Evolutionary conservation across 805 yeast genomes (phyloP), one percentile per base, ranked within the genome.

Genomic region (Candida orba): DNA sequence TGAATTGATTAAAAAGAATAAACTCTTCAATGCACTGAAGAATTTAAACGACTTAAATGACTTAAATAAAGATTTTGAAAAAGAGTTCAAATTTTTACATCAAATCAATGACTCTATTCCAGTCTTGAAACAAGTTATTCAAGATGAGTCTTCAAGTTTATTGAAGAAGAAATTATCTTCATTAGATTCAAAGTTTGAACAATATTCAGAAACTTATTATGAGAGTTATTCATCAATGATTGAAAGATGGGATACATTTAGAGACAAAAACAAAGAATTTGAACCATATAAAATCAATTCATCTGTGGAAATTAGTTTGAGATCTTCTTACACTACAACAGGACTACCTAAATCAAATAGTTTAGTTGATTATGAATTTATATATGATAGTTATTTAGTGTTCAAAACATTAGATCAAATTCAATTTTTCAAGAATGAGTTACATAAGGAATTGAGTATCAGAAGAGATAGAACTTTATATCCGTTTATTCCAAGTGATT

Each of bases 11-110:
- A 76, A 79, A 42, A 79, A 78, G 46, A 79, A 79, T 53, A 80
- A 81, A 52, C 86, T 85, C 53, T 90, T 87, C 60, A 84, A 84
- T 47, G 97, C 97, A 0, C 75, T 93, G 53, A 87, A 88, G 60
- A 77, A 84, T 52, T 67, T 89, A 41, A 90, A 88, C 47, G 88
- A 81, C 54, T 68, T 91, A 49, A 79, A 81, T 34, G 75, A 74
- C 44, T 69, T 83, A 35, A 86, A 83, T 52, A 84, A 82, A 47
- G 84, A 79, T 43, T 82, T 80, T 29, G 83, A 81, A 40, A 72
- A 78, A 37, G 76, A 78, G 41, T 84, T 84, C 55, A 83, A 84
- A 35, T 87, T 91, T 60, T 76, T 95, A 17, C 73, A 76, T 37
- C 78, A 80, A 54, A 82, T 91, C 38, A 75, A 81, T 51, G 74